Conservation (phyloP, 2,329 filamentous ascomycete genomes). For the Penicillium oxalicum region DNA sequence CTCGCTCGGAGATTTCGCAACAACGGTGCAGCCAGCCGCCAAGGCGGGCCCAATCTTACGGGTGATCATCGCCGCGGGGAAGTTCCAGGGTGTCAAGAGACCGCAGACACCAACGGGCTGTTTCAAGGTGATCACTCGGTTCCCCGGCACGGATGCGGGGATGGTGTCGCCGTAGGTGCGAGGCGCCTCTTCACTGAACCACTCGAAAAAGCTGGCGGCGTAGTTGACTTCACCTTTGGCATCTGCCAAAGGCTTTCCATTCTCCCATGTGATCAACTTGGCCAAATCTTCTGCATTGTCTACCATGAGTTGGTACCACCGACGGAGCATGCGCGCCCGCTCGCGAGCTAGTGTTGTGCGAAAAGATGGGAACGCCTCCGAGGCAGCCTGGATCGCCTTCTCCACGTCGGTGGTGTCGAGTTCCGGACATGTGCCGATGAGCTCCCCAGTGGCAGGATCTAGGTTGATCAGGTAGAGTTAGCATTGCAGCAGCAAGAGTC, state of each 20-base stretch:
- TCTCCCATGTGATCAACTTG: constrained; percentile 63
- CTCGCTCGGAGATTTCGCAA: constrained; percentile 85
- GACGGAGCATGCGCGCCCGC: constrained; percentile 55
- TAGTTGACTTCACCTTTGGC: constrained; percentile 55
- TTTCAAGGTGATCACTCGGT: constrained; percentile 57
- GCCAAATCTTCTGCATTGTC: constrained; percentile 62
- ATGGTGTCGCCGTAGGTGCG: constrained; percentile 57
- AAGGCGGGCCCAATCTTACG: constrained; percentile 54
- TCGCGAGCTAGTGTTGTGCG: constrained; percentile 57
- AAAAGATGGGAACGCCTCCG: constrained; percentile 60
- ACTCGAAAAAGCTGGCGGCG: constrained; percentile 56
- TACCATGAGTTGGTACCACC: constrained; percentile 62
- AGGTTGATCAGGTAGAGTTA: not conserved
- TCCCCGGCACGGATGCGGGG: constrained; percentile 52
- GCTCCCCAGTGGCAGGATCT: constrained; percentile 77
- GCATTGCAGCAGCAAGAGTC: not conserved
- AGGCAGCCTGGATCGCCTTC: constrained; percentile 76
- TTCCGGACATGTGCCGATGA: constrained; percentile 76
- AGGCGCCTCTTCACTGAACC: constrained; percentile 59
- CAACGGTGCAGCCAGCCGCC: constrained; percentile 91
- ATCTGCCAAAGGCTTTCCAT: constrained; percentile 60
- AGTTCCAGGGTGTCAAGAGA: constrained; percentile 64
- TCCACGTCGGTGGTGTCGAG: constrained; percentile 73
- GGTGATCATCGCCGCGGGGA: constrained; percentile 51
- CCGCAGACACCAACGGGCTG: constrained; percentile 64